Conservation (phyloP, 257 asterid species). For the Salvia miltiorrhiza region DNA sequence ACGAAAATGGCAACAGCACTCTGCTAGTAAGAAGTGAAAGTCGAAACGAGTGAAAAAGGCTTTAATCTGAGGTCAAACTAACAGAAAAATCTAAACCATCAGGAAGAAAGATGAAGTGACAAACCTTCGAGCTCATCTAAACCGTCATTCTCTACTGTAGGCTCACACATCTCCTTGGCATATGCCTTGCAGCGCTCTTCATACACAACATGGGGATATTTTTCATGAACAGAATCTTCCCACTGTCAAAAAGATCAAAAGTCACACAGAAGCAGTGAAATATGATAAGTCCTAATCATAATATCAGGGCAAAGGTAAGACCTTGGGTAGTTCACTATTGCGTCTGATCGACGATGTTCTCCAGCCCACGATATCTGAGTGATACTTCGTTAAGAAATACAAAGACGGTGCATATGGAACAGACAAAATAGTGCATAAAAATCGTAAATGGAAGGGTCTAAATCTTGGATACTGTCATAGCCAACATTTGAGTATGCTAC, state of each 20-base stretch:
- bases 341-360: slow-evolving; percentile 97
- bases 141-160: slow-evolving; percentile 40
- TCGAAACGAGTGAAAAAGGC: not conserved
- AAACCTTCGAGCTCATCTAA: slow-evolving; percentile 82
- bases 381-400: slow-evolving; percentile 39
- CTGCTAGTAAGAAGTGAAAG: not conserved
- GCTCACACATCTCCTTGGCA: slow-evolving; percentile 48
- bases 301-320: slow-evolving; percentile 21
- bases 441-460: not conserved
- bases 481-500: slow-evolving; percentile 92
- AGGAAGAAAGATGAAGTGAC: slow-evolving; percentile 24
- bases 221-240: slow-evolving; percentile 75
- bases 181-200: slow-evolving; percentile 93
- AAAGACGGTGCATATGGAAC: not conserved
- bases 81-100: not conserved
- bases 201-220: slow-evolving; percentile 90
- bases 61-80: not conserved
- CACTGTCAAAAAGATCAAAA: slow-evolving; percentile 49
- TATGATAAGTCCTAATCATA: slow-evolving; percentile 8
- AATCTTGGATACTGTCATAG: slow-evolving; percentile 85
- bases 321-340: slow-evolving; percentile 88
- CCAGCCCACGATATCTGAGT: slow-evolving; percentile 95
- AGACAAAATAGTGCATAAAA: slow-evolving; percentile 7
- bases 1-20: not conserved
- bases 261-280: slow-evolving; percentile 4